Evolutionary conservation across 257 asterid genomes (phyloP), one percentile per base, ranked within the genome.

Genomic region (Coffea eugenioides): DNA sequence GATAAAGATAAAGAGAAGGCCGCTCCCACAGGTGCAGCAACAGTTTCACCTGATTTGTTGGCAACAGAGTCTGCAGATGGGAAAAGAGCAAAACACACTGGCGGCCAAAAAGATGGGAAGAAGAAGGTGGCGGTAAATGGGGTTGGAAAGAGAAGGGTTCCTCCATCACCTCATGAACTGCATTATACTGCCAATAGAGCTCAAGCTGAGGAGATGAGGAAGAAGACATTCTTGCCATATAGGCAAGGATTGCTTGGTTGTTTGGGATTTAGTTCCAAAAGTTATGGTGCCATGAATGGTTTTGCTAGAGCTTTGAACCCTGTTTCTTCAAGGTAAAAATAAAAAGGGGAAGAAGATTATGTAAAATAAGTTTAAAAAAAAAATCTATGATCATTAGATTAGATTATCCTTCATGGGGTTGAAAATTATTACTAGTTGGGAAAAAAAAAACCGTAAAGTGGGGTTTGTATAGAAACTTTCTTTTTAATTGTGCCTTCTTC

Each of bases 201-300:
- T 68, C 97, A 96, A 75, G 94, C 99, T 59, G 99, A 94, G 87
- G 99, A 96, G 89, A 86, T 96, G 97, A 94, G 93, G 97, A 96
- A 85, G 82, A 94, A 92, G 92, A 96, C 99, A 48, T 96, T 88
- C 81, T 87, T 96, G 82, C 99, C 99, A 4, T 96, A 96, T 80
- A 67, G 94, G 78, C 97, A 91, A 79, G 98, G 99, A 6, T 79
- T 96, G 73, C 86, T 96, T 18, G 99, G 98, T 7, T 96, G 98
- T 87, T 84, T 96, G 68, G 99, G 98, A 2, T 94, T 96, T 83
- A 92, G 95, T 70, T 94, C 99, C 11, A 96, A 94, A 85, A 90
- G 97, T 54, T 96, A 96, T 73, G 97, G 98, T 39, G 95, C 97
- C 48, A 91, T 92, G 91, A 89, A 84, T 70, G 99, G 97, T 1